Evolutionary conservation across 176 grass and related monocot species (phyloP).

Genomic region (Oryza coarctata): DNA sequence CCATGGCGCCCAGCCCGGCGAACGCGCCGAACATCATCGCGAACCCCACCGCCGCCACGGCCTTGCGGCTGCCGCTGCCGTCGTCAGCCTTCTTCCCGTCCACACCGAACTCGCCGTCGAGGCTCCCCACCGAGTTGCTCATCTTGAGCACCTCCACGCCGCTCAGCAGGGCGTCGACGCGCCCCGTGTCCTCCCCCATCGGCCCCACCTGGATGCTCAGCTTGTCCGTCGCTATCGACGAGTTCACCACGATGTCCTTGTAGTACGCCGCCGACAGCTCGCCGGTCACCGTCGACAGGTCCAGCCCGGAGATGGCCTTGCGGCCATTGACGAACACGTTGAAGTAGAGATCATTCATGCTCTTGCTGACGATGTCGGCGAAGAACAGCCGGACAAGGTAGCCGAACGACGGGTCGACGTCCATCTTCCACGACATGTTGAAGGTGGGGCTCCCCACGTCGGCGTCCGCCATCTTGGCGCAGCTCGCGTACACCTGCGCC

Average conservation of each 20-base stretch:
- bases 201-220: constrained; percentile 68
- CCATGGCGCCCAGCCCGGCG: constrained; percentile 79
- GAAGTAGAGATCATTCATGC: constrained; percentile 91
- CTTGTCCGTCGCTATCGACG: constrained; percentile 33
- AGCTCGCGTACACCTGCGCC: constrained; percentile 61
- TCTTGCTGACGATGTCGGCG: constrained; percentile 84
- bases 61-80: constrained; percentile 26
- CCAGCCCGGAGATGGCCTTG: constrained; percentile 74
- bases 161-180: constrained; percentile 77
- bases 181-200: constrained; percentile 61
- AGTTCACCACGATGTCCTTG: constrained; percentile 78
- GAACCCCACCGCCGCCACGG: constrained; percentile 71
- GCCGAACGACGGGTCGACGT: constrained; percentile 60
- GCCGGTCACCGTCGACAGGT: constrained; percentile 69
- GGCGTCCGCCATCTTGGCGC: constrained; percentile 67
- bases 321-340: constrained; percentile 68
- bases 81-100: constrained; percentile 66
- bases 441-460: constrained; percentile 49
- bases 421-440: constrained; percentile 79
- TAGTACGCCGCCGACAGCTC: constrained; percentile 71
- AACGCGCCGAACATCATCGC: constrained; percentile 89
- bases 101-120: constrained; percentile 92
- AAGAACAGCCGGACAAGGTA: constrained; percentile 82
- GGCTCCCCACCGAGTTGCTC: constrained; percentile 72
- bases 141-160: constrained; percentile 90